phyloP scores from a whole-genome alignment of 441 rosid species.

The Gossypium schwendimanii region DNA sequence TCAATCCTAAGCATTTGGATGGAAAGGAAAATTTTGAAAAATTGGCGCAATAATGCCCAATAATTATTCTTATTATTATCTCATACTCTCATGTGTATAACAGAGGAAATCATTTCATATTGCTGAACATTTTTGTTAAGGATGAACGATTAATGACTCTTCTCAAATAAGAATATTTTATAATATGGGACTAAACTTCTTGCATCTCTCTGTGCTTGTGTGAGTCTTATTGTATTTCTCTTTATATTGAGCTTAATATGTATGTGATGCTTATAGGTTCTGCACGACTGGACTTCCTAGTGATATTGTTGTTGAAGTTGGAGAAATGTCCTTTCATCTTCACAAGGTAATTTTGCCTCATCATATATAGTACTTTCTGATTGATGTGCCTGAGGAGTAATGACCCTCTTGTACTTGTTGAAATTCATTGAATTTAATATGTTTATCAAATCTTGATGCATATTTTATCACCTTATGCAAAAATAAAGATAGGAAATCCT shows the following conservation, averaged over 20 bases:
- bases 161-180: background rate
- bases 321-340: slow-evolving; percentile 91
- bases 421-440: background rate
- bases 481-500: background rate
- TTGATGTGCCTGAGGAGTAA: background rate
- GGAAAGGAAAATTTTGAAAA: background rate
- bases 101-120: background rate
- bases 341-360: slow-evolving; percentile 65
- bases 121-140: background rate
- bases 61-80: too few relatives aligned
- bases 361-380: background rate
- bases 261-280: slow-evolving; percentile 47
- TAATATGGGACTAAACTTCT: background rate
- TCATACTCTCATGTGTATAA: background rate
- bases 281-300: slow-evolving; percentile 95
- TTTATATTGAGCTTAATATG: slow-evolving; percentile 9
- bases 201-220: background rate
- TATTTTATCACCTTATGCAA: background rate
- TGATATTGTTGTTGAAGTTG: slow-evolving; percentile 84
- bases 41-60: too few relatives aligned
- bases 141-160: background rate
- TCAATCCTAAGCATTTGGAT: background rate
- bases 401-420: background rate
- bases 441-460: background rate
- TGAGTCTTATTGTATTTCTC: background rate